Base-by-base conservation (phyloP, 2,329 filamentous ascomycete species). In the Trichoderma koningiopsis region DNA sequence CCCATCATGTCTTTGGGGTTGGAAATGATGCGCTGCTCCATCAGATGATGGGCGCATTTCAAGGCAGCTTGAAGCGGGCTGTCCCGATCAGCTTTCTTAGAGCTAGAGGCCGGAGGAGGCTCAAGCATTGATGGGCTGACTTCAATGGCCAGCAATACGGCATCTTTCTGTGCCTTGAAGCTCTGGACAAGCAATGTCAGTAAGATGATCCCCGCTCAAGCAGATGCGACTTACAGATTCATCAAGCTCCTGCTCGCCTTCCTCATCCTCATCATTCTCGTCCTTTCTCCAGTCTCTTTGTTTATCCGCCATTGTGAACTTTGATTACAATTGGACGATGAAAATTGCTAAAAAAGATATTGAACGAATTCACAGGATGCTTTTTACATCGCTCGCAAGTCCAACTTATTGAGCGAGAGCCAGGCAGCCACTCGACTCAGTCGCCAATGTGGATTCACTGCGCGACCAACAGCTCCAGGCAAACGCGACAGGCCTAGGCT, bases 1-100 rank as follows among this genome's bases (percentile, higher is more conserved):
- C 95, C 94, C 87, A 99, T 97, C 92, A 97, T 96, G 71, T 99
- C 96, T 76, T 91, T 94, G 1, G 96, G 96, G 71, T 94, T 95
- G 4, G 95, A 95, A 75, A 99, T 98, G 79, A 99, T 98, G 74
- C 96, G 93, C 82, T 98, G 95, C 81, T 98, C 93, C 93, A 99
- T 97, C 65, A 99, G 85, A 76, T 93, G 89, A 76, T 97, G 97
- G 69, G 95, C 96, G 75, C 93, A 97, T 84, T 97, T 97, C 61
- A 99, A 82, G 4, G 96, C 94, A 19, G 95, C 94, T 64, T 91
- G 86, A 0, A 93, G 85, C 4, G 95, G 89, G 56, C 92, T 94
- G 75, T 95, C 92, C 69, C 85, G 89, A 72, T 92, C 91, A 55
- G 89, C 88, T 78, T 94, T 95, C 81, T 92, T 97, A 62, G 89